Conservation (phyloP, 2,329 filamentous ascomycete species). For the Colletotrichum horii region DNA sequence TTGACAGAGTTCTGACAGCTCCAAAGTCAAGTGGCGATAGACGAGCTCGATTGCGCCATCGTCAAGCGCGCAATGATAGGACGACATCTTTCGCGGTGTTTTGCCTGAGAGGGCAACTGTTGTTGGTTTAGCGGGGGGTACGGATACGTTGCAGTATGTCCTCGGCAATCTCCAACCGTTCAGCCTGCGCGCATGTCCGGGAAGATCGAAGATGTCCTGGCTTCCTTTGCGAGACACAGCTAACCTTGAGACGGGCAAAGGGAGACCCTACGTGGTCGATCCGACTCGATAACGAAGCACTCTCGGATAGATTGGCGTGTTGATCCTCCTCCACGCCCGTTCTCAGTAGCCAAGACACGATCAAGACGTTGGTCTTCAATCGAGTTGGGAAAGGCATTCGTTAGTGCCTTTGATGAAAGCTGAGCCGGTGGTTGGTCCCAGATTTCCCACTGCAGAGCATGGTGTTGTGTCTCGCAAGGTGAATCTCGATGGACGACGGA, state of each 20-base stretch:
- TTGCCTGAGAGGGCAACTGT: neutral
- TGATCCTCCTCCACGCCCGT: neutral
- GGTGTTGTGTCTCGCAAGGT: neutral
- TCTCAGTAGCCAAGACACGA: neutral
- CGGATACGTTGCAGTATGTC: neutral
- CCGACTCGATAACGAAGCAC: neutral
- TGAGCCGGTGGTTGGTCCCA: neutral
- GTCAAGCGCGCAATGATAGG: neutral
- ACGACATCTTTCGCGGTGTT: neutral
- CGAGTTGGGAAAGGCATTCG: neutral
- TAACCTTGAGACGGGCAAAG: neutral
- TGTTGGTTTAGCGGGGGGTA: neutral
- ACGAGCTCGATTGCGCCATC: neutral
- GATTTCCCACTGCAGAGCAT: neutral
- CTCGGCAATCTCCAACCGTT: slow-evolving; percentile 12
- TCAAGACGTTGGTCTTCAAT: neutral
- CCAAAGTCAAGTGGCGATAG: neutral
- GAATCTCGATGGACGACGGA: slow-evolving; percentile 3
- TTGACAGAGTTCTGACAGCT: neutral
- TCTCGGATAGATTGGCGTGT: neutral
- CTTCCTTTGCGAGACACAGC: neutral
- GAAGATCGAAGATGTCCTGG: neutral
- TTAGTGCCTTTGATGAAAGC: neutral
- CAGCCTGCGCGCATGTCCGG: neutral
- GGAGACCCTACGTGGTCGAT: neutral